Evolutionary conservation across 345 rosid genomes (phyloP).

Genomic region (Rhizophora mangle): DNA sequence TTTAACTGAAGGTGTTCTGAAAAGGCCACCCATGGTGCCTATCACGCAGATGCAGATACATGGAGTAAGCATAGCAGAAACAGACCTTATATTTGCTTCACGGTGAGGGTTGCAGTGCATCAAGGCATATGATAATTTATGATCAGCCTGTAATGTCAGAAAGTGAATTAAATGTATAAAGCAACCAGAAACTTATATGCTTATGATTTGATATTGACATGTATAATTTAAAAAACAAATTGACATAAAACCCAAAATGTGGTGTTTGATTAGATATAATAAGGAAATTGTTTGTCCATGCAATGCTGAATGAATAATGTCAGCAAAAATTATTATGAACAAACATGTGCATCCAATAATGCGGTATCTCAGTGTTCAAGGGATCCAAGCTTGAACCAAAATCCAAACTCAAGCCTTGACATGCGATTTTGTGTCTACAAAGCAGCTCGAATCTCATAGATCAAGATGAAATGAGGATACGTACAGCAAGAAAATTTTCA

Average conservation of each 20-base stretch:
- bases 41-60: conserved; percentile 18
- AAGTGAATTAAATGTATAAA: conserved; percentile 9
- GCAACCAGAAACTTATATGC: background rate
- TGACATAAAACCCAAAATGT: background rate
- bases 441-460: conserved; percentile 1
- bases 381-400: no score
- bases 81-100: conserved; percentile 80
- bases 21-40: conserved; percentile 3
- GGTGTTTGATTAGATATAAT: background rate
- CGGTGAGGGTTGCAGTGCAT: conserved; percentile 60
- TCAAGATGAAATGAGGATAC: conserved; percentile 23
- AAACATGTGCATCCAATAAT: background rate
- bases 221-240: background rate
- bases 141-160: conserved; percentile 70
- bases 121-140: conserved; percentile 85
- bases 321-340: background rate
- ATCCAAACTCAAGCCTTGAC: background rate
- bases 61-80: conserved; percentile 22
- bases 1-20: background rate
- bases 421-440: background rate
- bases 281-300: background rate
- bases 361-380: no score
- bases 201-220: background rate
- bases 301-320: background rate
- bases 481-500: conserved; percentile 92